Evolutionary conservation across 2,329 filamentous ascomycete species (phyloP).

Genomic region (Hymenoscyphus infarciens): DNA sequence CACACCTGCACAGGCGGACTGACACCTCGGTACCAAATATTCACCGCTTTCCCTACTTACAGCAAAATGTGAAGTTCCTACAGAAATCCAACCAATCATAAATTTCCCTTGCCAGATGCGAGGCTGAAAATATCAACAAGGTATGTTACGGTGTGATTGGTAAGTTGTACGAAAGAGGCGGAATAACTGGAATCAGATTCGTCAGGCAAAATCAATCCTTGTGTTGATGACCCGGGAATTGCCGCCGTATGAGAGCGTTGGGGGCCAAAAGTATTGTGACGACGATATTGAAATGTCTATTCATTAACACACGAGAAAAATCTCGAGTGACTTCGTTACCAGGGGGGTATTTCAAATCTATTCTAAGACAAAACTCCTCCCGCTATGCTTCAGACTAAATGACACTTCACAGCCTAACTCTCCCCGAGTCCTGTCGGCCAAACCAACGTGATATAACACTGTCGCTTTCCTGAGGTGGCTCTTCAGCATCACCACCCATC

Average conservation of each 20-base stretch:
- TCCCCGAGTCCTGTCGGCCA: conserved; percentile 40
- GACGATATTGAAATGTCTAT: background rate
- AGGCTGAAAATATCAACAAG: background rate
- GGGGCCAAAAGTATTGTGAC: background rate
- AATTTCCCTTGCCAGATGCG: background rate
- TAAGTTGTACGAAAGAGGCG: background rate
- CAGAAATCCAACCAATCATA: background rate
- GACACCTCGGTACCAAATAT: background rate
- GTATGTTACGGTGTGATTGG: conserved; percentile 1
- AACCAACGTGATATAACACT: conserved; percentile 57
- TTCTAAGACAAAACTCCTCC: conserved; percentile 25
- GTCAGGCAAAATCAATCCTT: background rate
- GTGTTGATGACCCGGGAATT: background rate
- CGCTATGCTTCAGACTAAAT: conserved; percentile 29
- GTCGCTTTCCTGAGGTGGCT: conserved; percentile 31
- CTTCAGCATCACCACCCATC: conserved; percentile 64
- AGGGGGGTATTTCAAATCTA: conserved; percentile 12
- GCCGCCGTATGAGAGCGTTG: background rate
- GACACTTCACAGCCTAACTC: conserved; percentile 31
- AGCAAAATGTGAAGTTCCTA: background rate
- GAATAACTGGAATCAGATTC: background rate
- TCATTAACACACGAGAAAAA: background rate
- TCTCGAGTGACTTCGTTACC: background rate
- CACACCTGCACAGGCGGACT: background rate
- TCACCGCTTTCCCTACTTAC: background rate